Base-by-base conservation (phyloP, 176 grass and related monocot genomes). In the Ananas comosus region DNA sequence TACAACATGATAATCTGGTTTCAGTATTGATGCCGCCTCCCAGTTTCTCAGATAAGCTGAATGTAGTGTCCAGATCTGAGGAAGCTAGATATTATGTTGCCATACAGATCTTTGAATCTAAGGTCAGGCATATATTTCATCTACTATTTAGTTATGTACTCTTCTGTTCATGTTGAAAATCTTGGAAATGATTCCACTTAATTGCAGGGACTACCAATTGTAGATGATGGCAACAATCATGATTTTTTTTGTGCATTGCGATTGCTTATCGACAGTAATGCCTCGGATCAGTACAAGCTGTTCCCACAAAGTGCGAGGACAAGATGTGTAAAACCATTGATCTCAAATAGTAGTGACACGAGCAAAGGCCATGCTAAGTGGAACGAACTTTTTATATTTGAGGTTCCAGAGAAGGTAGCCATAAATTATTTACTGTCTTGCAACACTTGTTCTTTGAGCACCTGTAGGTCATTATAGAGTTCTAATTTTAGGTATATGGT, bases 351-450 rank as follows among this genome's bases (percentile, higher is more conserved):
- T 73, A 58, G 28, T 73, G 83, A 84, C 1, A 80, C 70, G 29
- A 42, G 9, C 23, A 51, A 79, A 64, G 79, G 81, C 50, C 50
- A 75, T 85, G 86, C 89, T 71, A 83, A 85, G 70, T 97, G 93
- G 93, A 92, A 97, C 52, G 93, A 97, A 79, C 89, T 90, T 90
- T 97, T 97, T 82, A 90, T 97, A 76, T 97, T 97, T 90, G 93
- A 97, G 90, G 82, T 97, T 72, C 93, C 93, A 42, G 93, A 90
- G 68, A 91, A 92, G 89, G 93, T 81, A 81, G 49, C 19, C 4
- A 42, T 48, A 22, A 9, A 9, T 50, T 51, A 57, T 1, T 23
- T 65, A 24, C 14, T 56, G 33, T 42, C 33, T 14, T 59, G 22
- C 18, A 13, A 56, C 10, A n/a, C 16, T 16, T 33, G 0, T 28